phyloP scores from a whole-genome alignment of 169 alveolate genomes.

The Plasmodium inui region DNA sequence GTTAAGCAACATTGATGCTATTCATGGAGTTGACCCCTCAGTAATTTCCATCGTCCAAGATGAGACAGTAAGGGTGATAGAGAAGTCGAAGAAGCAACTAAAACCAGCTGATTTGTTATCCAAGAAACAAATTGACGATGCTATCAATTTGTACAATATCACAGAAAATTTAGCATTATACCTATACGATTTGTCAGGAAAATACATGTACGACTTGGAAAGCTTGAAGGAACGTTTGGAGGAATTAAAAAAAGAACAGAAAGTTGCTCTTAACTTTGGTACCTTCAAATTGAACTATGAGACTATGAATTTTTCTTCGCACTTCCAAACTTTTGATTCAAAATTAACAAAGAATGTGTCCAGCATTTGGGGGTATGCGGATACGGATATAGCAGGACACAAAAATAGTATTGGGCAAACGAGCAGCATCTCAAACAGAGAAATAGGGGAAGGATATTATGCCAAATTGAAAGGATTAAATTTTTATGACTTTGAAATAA shows the following conservation, averaged over 20 bases:
- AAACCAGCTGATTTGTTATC: conserved; percentile 89
- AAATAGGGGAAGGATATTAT: conserved; percentile 88
- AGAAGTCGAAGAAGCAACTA: conserved; percentile 87
- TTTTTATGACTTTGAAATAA: conserved; percentile 86
- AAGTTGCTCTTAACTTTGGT: conserved; percentile 84
- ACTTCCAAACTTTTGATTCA: conserved; percentile 87
- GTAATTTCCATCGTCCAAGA: conserved; percentile 86
- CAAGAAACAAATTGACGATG: conserved; percentile 81
- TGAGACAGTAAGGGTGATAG: conserved; percentile 85
- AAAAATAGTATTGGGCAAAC: conserved; percentile 87
- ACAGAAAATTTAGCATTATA: conserved; percentile 78
- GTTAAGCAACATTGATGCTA: conserved; percentile 83
- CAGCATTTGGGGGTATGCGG: conserved; percentile 91
- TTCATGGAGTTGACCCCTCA: conserved; percentile 90
- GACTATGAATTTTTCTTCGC: conserved; percentile 87
- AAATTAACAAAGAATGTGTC: conserved; percentile 81
- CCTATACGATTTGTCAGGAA: conserved; percentile 79
- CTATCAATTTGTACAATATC: conserved; percentile 82
- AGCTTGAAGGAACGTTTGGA: conserved; percentile 82
- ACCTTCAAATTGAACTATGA: conserved; percentile 84
- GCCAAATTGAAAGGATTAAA: conserved; percentile 87
- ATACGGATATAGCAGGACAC: conserved; percentile 87
- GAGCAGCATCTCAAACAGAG: conserved; percentile 82
- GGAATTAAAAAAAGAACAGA: conserved; percentile 83
- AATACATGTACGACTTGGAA: conserved; percentile 82